Percentiles rank a stretch among this genome's conserved stretches.
These are phyloP conservation scores for Pythium chondricola DNA, from an alignment of 352 stramenopile species.

Conservation along the genomic window DNA sequence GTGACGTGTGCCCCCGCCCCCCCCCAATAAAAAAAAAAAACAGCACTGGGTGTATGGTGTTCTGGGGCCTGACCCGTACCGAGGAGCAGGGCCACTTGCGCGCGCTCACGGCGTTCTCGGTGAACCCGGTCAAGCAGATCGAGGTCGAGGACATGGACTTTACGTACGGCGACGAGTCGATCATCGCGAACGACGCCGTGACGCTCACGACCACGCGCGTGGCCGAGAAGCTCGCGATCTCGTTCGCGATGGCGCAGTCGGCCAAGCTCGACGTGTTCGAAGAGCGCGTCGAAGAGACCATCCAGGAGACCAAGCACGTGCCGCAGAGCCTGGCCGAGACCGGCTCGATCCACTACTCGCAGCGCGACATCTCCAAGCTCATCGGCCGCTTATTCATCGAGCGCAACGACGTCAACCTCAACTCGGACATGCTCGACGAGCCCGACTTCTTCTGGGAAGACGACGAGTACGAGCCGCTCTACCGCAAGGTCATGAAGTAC, in stretches of 20 bases:
- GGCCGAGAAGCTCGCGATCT: conserved; percentile 89
- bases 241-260: conserved; percentile 91
- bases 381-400: conserved; percentile 89
- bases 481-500: conserved; percentile 90
- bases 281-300: conserved; percentile 83
- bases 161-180: conserved; percentile 60
- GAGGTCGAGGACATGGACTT: conserved; percentile 90
- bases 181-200: conserved; percentile 82
- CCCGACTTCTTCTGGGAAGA: conserved; percentile 95
- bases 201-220: conserved; percentile 72
- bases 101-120: conserved; percentile 49
- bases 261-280: conserved; percentile 93
- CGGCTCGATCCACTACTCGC: conserved; percentile 88
- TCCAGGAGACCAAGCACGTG: conserved; percentile 84
- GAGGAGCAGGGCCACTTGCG: conserved; percentile 77
- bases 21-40: too few relatives aligned
- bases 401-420: conserved; percentile 91
- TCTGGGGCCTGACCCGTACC: conserved; percentile 81
- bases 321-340: conserved; percentile 83
- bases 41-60: conserved; percentile 82
- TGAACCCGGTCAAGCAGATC: conserved; percentile 70
- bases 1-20: too few relatives aligned
- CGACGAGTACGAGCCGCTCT: conserved; percentile 89
- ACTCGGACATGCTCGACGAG: conserved; percentile 93
- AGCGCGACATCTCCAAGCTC: conserved; percentile 88